These are phyloP conservation scores for Phytophthora vignae DNA, from an alignment of 352 stramenopile species.

Conservation along the genomic window DNA sequence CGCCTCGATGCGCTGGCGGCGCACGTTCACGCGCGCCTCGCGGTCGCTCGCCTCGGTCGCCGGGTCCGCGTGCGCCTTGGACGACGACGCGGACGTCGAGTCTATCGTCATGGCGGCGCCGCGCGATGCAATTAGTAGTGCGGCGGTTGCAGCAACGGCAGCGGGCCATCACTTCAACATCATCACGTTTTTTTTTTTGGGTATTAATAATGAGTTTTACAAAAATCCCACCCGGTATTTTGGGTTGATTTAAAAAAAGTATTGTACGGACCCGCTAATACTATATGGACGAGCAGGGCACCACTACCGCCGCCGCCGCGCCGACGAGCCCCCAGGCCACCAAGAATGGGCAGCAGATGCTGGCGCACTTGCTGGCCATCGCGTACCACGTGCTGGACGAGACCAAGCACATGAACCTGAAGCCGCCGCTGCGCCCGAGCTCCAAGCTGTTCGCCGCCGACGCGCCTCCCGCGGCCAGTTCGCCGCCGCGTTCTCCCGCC, in stretches of 20 bases:
- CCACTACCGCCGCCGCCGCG: neutral
- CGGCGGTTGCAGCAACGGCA: neutral
- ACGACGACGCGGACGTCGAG: slow-evolving; percentile 17
- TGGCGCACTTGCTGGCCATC: slow-evolving; percentile 77
- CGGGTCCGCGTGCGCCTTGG: slow-evolving; percentile 48
- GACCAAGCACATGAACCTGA: slow-evolving; percentile 87
- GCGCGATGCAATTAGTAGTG: neutral
- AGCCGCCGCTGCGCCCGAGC: slow-evolving; percentile 80
- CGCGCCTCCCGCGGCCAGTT: slow-evolving; percentile 30
- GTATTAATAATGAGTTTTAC: too few species aligned
- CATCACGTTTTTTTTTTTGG: too few species aligned
- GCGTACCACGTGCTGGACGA: slow-evolving; percentile 84
- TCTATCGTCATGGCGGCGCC: slow-evolving; percentile 14
- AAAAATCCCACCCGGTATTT: too few species aligned
- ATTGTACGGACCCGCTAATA: too few species aligned
- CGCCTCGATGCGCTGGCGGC: slow-evolving; percentile 76
- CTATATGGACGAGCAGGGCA: too few species aligned
- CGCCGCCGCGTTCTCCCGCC: slow-evolving; percentile 37
- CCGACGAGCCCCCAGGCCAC: neutral
- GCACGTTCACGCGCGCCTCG: slow-evolving; percentile 68
- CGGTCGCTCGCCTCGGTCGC: slow-evolving; percentile 52
- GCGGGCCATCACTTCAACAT: neutral
- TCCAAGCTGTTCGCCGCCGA: slow-evolving; percentile 80
- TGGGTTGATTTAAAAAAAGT: too few species aligned
- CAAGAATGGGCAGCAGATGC: slow-evolving; percentile 64